Evolutionary conservation across 768 basidiomycete genomes (phyloP).

Genomic region (Xerocomus potaroensis): DNA sequence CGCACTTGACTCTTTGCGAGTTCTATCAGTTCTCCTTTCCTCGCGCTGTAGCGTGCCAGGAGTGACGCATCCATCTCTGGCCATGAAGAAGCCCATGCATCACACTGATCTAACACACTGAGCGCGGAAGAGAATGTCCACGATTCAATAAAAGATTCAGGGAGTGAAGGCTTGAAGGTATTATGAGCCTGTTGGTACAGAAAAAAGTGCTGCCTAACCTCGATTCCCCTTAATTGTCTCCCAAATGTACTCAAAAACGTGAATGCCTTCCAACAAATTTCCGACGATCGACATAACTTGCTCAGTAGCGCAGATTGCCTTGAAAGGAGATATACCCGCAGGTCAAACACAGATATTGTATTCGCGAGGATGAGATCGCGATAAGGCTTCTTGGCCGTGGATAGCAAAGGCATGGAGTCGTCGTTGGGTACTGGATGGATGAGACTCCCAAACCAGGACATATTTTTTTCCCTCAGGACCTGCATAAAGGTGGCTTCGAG

Average conservation of each 20-base stretch:
- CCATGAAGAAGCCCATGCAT: slow-evolving; percentile 57
- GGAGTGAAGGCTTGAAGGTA: slow-evolving; percentile 42
- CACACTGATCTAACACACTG: slow-evolving; percentile 76
- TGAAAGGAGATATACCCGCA: slow-evolving; percentile 85
- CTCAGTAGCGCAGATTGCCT: slow-evolving; percentile 78
- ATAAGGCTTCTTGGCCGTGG: slow-evolving; percentile 76
- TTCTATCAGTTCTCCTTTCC: slow-evolving; percentile 85
- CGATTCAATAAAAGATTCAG: slow-evolving; percentile 77
- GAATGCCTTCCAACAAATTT: slow-evolving; percentile 66
- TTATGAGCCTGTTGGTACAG: slow-evolving; percentile 16
- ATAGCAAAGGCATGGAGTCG: slow-evolving; percentile 79
- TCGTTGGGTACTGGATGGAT: slow-evolving; percentile 68
- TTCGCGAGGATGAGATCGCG: slow-evolving; percentile 86
- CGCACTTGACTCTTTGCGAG: slow-evolving; percentile 83
- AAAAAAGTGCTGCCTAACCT: slow-evolving; percentile 44
- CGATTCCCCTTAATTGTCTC: slow-evolving; percentile 64
- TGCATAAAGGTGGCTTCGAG: slow-evolving; percentile 81
- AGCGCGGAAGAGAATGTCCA: slow-evolving; percentile 93
- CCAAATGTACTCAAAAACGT: slow-evolving; percentile 78
- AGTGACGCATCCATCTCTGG: slow-evolving; percentile 42
- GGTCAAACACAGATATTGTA: slow-evolving; percentile 90
- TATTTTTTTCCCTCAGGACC: slow-evolving; percentile 69
- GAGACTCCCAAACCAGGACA: slow-evolving; percentile 90
- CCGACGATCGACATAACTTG: slow-evolving; percentile 59
- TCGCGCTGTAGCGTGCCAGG: slow-evolving; percentile 58